These are phyloP conservation scores for Litsea cubeba DNA, from an alignment of 164 flowering plant species.

Conservation along the genomic window DNA sequence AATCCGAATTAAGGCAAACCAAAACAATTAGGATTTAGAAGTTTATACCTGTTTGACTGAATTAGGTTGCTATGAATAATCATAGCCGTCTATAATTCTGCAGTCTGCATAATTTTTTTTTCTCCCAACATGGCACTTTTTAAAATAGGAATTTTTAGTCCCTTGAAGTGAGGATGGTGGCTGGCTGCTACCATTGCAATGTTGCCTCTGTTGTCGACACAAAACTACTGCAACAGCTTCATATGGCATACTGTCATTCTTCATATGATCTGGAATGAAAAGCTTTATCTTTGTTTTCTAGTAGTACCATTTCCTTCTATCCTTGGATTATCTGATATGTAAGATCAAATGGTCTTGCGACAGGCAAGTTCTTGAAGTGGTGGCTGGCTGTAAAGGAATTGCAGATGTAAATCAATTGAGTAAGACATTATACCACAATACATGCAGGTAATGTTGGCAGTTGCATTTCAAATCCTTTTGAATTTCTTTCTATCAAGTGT, in stretches of 20 bases:
- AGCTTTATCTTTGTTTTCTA: background rate
- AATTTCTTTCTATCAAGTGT: background rate
- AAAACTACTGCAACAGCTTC: no score
- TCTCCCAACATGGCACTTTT: background rate
- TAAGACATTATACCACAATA: slow-evolving; percentile 74
- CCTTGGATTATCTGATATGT: background rate
- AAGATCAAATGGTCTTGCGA: slow-evolving; percentile 2
- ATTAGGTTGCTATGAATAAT: no score
- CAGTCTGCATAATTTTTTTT: background rate
- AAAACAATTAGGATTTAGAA: no score
- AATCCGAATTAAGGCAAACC: no score
- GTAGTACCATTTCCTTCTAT: background rate
- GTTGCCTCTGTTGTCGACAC: background rate
- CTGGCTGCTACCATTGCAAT: background rate
- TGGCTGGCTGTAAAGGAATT: slow-evolving; percentile 83
- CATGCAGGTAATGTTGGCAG: slow-evolving; percentile 66
- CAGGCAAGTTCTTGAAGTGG: slow-evolving; percentile 99
- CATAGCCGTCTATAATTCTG: no score
- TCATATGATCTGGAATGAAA: background rate
- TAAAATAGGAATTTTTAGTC: background rate
- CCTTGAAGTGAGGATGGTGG: background rate
- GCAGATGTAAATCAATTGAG: slow-evolving; percentile 56
- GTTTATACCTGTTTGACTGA: no score
- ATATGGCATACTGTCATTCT: background rate
- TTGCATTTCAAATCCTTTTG: background rate